Percentiles rank a stretch among this genome's conserved stretches.
Conservation (phyloP, 768 basidiomycete genomes). For the Leccinum arenicola region DNA sequence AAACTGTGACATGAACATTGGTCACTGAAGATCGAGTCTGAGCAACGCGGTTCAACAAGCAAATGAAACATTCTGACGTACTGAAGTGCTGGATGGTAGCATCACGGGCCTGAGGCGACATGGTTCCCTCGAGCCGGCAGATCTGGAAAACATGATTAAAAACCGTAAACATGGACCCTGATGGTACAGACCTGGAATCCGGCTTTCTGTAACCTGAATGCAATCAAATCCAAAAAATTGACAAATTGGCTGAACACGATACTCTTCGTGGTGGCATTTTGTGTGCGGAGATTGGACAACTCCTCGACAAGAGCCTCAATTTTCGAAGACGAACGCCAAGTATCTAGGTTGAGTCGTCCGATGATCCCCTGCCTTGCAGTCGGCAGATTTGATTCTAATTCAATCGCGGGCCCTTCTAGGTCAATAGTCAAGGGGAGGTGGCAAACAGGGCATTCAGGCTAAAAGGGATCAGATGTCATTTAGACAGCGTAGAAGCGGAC, state of each 20-base stretch:
- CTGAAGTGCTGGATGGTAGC: constrained; percentile 95
- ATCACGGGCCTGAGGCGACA: constrained; percentile 95
- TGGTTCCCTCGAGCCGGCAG: constrained; percentile 92
- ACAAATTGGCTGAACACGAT: constrained; percentile 97
- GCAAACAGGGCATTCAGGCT: constrained; percentile 95
- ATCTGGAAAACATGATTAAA: constrained; percentile 45
- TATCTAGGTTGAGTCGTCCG: constrained; percentile 82
- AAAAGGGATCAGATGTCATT: not conserved
- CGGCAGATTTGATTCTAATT: constrained; percentile 59
- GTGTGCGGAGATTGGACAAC: constrained; percentile 73
- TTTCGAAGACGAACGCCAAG: constrained; percentile 95
- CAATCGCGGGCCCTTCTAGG: constrained; percentile 89
- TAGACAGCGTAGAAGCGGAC: not conserved
- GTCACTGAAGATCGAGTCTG: constrained; percentile 55
- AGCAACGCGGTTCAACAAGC: not conserved
- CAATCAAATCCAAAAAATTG: constrained; percentile 89
- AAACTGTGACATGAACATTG: constrained; percentile 93
- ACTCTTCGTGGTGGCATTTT: constrained; percentile 92
- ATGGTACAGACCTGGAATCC: constrained; percentile 72
- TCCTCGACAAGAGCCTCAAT: constrained; percentile 97
- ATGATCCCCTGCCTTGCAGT: constrained; percentile 84
- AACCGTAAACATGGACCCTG: not conserved
- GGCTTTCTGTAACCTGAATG: constrained; percentile 85
- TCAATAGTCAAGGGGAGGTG: constrained; percentile 92
- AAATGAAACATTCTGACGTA: constrained; percentile 34